phyloP scores from a whole-genome alignment of 805 yeast species.

The Candida pini region DNA sequence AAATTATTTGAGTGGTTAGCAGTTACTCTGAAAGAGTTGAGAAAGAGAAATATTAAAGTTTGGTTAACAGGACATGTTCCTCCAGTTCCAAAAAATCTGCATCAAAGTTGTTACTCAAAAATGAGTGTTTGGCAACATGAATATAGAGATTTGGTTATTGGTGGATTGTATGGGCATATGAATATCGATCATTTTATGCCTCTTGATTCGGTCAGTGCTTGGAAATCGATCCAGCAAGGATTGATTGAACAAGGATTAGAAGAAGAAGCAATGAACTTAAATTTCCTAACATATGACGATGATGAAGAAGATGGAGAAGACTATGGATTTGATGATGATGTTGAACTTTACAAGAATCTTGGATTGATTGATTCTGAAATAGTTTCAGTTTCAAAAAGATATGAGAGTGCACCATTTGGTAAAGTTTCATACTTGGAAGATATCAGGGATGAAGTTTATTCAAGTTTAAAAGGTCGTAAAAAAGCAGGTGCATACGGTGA shows the following conservation, averaged over 20 bases:
- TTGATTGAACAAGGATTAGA: conserved; percentile 14
- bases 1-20: conserved; percentile 75
- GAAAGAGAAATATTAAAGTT: conserved; percentile 71
- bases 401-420: conserved; percentile 64
- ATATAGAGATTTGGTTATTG: conserved; percentile 76
- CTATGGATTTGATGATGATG: conserved; percentile 13
- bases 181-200: conserved; percentile 83
- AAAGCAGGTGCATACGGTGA: conserved; percentile 43
- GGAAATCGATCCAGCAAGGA: conserved; percentile 39
- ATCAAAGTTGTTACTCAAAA: conserved; percentile 66
- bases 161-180: conserved; percentile 87
- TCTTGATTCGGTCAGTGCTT: conserved; percentile 63
- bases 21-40: conserved; percentile 61
- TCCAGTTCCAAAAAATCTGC: conserved; percentile 73
- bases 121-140: conserved; percentile 79
- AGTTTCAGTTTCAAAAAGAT: conserved; percentile 19
- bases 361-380: conserved; percentile 20
- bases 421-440: conserved; percentile 61
- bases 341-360: conserved; percentile 13
- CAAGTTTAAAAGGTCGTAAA: conserved; percentile 39
- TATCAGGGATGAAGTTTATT: conserved; percentile 49
- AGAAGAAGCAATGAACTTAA: conserved; percentile 12
- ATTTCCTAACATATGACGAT: conserved; percentile 9
- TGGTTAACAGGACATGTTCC: conserved; percentile 91
- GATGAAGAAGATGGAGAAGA: conserved; percentile 23